Conservation (phyloP, 495 filamentous ascomycete genomes). For the Podospora fimiseda region DNA sequence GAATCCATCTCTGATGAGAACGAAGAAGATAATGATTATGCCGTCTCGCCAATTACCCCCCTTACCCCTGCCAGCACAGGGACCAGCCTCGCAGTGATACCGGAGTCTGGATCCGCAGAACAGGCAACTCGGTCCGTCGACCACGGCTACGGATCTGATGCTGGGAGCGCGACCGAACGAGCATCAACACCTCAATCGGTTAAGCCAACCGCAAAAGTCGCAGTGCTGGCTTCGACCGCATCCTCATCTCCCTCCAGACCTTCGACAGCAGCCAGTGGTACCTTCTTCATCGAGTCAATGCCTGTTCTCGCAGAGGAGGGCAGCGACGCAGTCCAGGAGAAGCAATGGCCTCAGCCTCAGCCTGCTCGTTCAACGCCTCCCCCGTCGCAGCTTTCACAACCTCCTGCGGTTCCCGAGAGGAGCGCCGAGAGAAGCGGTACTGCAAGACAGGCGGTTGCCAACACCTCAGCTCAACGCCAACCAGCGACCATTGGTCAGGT, state of each 20-base stretch:
- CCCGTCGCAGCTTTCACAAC: constrained; percentile 22
- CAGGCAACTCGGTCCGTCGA: not conserved
- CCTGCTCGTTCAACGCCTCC: constrained; percentile 4
- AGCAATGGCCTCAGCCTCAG: not conserved
- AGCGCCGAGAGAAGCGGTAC: constrained; percentile 37
- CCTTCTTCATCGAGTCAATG: constrained; percentile 26
- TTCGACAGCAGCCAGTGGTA: constrained; percentile 10
- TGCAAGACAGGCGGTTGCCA: constrained; percentile 22
- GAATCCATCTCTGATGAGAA: constrained; percentile 33
- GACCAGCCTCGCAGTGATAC: constrained; percentile 10
- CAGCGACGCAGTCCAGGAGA: constrained; percentile 16
- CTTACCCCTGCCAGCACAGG: constrained; percentile 1
- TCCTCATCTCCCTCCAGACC: constrained; percentile 4
- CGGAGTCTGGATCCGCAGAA: constrained; percentile 5
- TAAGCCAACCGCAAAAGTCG: constrained; percentile 29
- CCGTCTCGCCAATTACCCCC: constrained; percentile 10
- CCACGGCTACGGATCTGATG: not conserved
- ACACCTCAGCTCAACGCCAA: constrained; percentile 19
- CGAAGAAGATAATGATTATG: constrained; percentile 17
- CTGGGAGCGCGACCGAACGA: constrained; percentile 11
- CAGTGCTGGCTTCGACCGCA: constrained; percentile 24
- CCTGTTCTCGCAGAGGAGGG: constrained; percentile 19
- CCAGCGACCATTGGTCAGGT: constrained; percentile 28
- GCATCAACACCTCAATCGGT: constrained; percentile 12
- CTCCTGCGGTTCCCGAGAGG: constrained; percentile 36